Evolutionary conservation across 257 asterid genomes (phyloP).

Genomic region (Nicotiana obtusifolia): DNA sequence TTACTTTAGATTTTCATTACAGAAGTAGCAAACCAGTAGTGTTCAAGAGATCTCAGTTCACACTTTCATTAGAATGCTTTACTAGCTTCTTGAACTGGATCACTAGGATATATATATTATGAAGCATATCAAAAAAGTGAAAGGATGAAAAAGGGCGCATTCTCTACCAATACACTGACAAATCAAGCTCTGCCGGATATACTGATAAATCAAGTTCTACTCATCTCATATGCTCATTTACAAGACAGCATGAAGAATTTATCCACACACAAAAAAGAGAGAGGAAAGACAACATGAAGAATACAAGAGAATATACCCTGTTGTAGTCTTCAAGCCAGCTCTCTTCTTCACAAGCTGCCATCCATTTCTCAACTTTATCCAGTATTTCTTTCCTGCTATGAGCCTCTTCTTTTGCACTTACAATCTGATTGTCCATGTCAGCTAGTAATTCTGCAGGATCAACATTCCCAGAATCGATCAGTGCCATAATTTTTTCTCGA

Average conservation of each 20-base stretch:
- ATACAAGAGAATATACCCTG: slow-evolving; percentile 43
- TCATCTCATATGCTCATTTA: neutral
- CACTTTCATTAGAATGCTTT: neutral
- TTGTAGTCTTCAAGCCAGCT: slow-evolving; percentile 98
- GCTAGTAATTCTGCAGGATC: slow-evolving; percentile 85
- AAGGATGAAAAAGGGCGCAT: neutral
- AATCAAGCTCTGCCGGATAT: neutral
- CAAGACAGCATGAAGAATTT: neutral
- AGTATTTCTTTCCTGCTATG: slow-evolving; percentile 83
- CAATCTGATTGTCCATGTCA: slow-evolving; percentile 87
- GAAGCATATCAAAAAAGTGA: neutral
- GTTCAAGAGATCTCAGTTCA: neutral
- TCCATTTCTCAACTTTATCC: slow-evolving; percentile 98
- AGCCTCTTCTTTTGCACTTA: slow-evolving; percentile 88
- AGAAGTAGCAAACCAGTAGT: neutral
- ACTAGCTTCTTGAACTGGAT: neutral
- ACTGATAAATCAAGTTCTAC: neutral
- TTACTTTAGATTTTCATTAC: neutral
- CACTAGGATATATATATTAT: neutral
- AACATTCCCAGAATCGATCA: slow-evolving; percentile 79
- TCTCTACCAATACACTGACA: neutral
- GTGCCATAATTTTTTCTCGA: slow-evolving; percentile 60
- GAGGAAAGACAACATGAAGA: neutral
- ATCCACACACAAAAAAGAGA: neutral
- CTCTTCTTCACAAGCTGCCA: slow-evolving; percentile 98